Conservation (phyloP, 2,329 filamentous ascomycete species). For the Rosellinia necatrix region DNA sequence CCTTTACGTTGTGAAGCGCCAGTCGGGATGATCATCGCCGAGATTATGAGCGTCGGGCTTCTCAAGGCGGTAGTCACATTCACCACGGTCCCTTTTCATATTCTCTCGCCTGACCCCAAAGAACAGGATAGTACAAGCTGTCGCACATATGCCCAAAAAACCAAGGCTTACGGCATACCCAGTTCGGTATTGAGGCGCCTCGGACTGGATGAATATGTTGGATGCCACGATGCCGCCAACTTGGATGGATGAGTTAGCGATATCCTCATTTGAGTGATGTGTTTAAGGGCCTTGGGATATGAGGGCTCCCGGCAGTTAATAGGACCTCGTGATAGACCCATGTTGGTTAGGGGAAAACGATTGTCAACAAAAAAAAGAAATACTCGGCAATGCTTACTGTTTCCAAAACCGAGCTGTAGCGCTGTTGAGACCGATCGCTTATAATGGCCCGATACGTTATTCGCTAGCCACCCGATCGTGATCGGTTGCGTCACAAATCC, state of each 20-base stretch:
- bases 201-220: slow-evolving; percentile 54
- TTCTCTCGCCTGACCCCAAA: slow-evolving; percentile 43
- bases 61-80: slow-evolving; percentile 38
- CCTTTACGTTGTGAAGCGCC: slow-evolving; percentile 38
- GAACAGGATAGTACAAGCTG: slow-evolving; percentile 41
- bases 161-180: slow-evolving; percentile 55
- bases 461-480: slow-evolving; percentile 59
- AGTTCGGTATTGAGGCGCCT: slow-evolving; percentile 54
- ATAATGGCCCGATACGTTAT: slow-evolving; percentile 62
- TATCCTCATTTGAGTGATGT: not conserved
- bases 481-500: slow-evolving; percentile 61
- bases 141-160: slow-evolving; percentile 50
- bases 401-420: slow-evolving; percentile 56
- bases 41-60: slow-evolving; percentile 42
- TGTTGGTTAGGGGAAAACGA: too few relatives aligned
- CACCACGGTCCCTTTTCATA: slow-evolving; percentile 41
- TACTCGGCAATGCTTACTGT: slow-evolving; percentile 33
- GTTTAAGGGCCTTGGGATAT: too few relatives aligned
- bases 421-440: slow-evolving; percentile 59
- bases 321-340: too few relatives aligned
- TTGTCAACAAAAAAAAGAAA: not conserved
- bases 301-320: too few relatives aligned
- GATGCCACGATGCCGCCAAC: slow-evolving; percentile 54
- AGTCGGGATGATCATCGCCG: slow-evolving; percentile 45
- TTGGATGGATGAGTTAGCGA: not conserved